Conservation (phyloP, 1,284 basidiomycete genomes). For the Tilletia walkeri region DNA sequence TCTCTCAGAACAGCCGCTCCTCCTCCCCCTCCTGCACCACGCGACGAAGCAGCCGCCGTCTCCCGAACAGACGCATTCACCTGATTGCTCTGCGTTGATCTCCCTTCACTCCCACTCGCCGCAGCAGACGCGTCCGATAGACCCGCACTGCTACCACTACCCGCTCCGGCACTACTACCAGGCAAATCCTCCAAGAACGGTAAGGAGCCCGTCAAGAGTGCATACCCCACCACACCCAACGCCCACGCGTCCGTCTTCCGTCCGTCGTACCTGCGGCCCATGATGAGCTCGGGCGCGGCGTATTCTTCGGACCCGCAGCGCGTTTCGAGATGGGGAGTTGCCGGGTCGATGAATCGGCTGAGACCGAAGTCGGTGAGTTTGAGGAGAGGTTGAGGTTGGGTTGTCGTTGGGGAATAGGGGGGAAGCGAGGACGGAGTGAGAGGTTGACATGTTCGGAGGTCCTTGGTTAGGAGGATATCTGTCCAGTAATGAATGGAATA, state of each 20-base stretch:
- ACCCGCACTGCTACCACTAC: conserved; percentile 18
- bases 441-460: conserved; percentile 19
- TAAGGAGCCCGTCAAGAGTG: conserved; percentile 65
- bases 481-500: background rate
- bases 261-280: conserved; percentile 75
- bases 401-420: conserved; percentile 37
- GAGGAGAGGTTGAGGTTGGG: conserved; percentile 65
- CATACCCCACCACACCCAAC: conserved; percentile 78
- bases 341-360: conserved; percentile 75
- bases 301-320: conserved; percentile 88
- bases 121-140: too few species aligned
- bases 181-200: conserved; percentile 56
- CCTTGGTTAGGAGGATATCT: conserved; percentile 43
- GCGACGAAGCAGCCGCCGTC: background rate
- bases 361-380: conserved; percentile 90
- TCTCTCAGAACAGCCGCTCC: conserved; percentile 21
- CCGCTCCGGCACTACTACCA: conserved; percentile 2
- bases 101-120: background rate
- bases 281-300: conserved; percentile 84
- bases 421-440: conserved; percentile 6
- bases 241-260: conserved; percentile 86
- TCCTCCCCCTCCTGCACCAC: background rate
- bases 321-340: conserved; percentile 71
- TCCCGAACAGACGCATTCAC: conserved; percentile 1
- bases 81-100: too few species aligned